Evolutionary conservation across 1,284 basidiomycete genomes (phyloP).

Genomic region (Mycosarcoma maydis): DNA sequence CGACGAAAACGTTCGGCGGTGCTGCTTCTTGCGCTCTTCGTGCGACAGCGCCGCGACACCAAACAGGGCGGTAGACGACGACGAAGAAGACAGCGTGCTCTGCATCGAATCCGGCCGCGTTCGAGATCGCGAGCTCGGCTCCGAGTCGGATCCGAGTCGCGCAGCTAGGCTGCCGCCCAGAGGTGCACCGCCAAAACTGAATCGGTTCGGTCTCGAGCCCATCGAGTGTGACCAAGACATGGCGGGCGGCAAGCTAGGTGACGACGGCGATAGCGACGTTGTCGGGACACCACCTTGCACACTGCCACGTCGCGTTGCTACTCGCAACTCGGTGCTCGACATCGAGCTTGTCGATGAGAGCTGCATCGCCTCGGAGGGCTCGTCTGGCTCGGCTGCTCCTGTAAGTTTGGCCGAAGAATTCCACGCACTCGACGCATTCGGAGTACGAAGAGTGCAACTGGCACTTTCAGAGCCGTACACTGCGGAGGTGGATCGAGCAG

Average conservation of each 20-base stretch:
- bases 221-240: slow-evolving; percentile 33
- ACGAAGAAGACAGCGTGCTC: slow-evolving; percentile 20
- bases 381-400: neutral
- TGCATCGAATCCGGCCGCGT: slow-evolving; percentile 41
- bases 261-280: slow-evolving; percentile 13
- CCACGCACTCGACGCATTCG: slow-evolving; percentile 22
- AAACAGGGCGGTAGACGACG: slow-evolving; percentile 33
- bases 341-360: neutral
- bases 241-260: slow-evolving; percentile 4
- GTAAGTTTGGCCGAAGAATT: neutral
- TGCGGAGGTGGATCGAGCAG: slow-evolving; percentile 16
- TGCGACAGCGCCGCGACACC: slow-evolving; percentile 35
- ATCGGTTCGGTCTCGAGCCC: slow-evolving; percentile 17
- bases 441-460: slow-evolving; percentile 19
- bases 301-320: slow-evolving; percentile 1
- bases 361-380: too few species aligned
- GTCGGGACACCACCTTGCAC: neutral
- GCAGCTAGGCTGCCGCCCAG: slow-evolving; percentile 15
- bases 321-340: neutral
- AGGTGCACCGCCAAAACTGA: slow-evolving; percentile 23
- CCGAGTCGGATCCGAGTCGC: slow-evolving; percentile 4
- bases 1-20: slow-evolving; percentile 46
- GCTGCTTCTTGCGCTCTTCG: slow-evolving; percentile 50
- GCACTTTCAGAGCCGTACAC: slow-evolving; percentile 5
- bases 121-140: slow-evolving; percentile 3